Percentiles rank a stretch among this genome's conserved stretches.
Evolutionary conservation across 2,329 filamentous ascomycete genomes (phyloP).

Genomic region (Beauveria brongniartii): DNA sequence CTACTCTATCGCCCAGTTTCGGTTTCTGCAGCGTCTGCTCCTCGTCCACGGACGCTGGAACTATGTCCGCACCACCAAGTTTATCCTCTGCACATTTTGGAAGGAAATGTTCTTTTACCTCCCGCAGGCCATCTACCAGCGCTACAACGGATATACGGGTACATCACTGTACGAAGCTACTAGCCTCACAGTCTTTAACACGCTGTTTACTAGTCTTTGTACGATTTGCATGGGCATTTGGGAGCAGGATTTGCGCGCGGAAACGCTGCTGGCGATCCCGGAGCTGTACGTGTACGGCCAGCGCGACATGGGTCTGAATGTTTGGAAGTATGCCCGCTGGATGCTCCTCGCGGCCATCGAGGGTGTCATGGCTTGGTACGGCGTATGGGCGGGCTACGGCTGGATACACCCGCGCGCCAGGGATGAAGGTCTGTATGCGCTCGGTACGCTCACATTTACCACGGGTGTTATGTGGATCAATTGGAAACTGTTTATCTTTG

Average conservation of each 20-base stretch:
- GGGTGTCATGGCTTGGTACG: constrained; percentile 67
- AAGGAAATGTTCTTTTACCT: constrained; percentile 80
- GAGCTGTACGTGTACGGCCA: constrained; percentile 85
- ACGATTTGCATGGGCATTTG: constrained; percentile 88
- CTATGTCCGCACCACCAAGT: constrained; percentile 80
- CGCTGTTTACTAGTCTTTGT: constrained; percentile 80
- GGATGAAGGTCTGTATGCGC: constrained; percentile 64
- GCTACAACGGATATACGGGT: constrained; percentile 78
- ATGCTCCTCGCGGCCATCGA: constrained; percentile 66
- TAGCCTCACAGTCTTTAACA: constrained; percentile 87
- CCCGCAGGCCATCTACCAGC: constrained; percentile 75
- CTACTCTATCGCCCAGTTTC: constrained; percentile 86
- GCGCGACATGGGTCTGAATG: constrained; percentile 62
- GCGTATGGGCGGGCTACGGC: constrained; percentile 44
- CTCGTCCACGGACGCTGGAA: constrained; percentile 88
- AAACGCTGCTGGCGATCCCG: constrained; percentile 83
- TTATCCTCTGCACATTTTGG: constrained; percentile 88
- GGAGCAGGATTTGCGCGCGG: constrained; percentile 77
- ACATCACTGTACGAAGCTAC: constrained; percentile 86
- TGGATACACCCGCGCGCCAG: constrained; percentile 40
- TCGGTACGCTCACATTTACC: constrained; percentile 66
- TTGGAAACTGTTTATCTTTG: constrained; percentile 68
- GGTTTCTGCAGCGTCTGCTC: constrained; percentile 76
- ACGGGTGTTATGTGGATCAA: constrained; percentile 65
- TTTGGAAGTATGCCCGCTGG: constrained; percentile 67